phyloP scores from a whole-genome alignment of 2,329 filamentous ascomycete species.

The Clonostachys sp. region DNA sequence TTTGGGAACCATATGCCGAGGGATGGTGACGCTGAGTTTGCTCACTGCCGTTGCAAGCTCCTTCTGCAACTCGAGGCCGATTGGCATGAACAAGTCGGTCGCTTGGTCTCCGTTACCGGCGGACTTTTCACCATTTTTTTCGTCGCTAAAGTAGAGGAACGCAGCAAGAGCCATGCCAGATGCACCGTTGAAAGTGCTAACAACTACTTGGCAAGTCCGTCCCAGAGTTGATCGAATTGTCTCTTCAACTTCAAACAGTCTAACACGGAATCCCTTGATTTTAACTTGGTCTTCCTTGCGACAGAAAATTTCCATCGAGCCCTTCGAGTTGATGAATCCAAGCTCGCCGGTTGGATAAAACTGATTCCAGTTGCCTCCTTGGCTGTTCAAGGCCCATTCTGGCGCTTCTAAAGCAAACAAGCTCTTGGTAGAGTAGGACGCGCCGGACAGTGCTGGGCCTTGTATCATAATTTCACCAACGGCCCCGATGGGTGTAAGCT shows the following conservation, averaged over 20 bases:
- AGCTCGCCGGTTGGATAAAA: constrained; percentile 44
- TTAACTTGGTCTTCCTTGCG: constrained; percentile 55
- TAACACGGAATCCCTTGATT: constrained; percentile 51
- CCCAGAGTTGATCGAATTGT: neutral
- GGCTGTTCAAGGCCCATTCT: too few relatives aligned
- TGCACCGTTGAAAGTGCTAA: too few relatives aligned
- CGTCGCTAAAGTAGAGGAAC: too few relatives aligned
- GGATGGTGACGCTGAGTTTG: constrained; percentile 5
- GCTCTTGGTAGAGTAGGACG: too few relatives aligned
- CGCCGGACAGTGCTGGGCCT: too few relatives aligned
- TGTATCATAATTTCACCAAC: too few relatives aligned
- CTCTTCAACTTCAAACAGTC: constrained; percentile 22
- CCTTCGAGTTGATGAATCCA: constrained; percentile 31
- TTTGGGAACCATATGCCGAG: constrained; percentile 11
- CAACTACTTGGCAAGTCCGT: neutral
- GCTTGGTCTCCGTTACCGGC: too few relatives aligned
- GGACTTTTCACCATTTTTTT: too few relatives aligned
- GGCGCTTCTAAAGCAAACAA: too few relatives aligned
- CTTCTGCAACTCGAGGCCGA: constrained; percentile 3
- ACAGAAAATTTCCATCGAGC: constrained; percentile 36
- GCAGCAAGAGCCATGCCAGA: too few relatives aligned
- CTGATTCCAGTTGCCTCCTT: constrained; percentile 1
- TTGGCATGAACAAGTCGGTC: constrained; percentile 5
- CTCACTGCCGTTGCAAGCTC: constrained; percentile 8
- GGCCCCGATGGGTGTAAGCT: too few relatives aligned